These are phyloP conservation scores for Dissophora globulifera DNA, from an alignment of 192 early-diverging fungal species.

Conservation along the genomic window DNA sequence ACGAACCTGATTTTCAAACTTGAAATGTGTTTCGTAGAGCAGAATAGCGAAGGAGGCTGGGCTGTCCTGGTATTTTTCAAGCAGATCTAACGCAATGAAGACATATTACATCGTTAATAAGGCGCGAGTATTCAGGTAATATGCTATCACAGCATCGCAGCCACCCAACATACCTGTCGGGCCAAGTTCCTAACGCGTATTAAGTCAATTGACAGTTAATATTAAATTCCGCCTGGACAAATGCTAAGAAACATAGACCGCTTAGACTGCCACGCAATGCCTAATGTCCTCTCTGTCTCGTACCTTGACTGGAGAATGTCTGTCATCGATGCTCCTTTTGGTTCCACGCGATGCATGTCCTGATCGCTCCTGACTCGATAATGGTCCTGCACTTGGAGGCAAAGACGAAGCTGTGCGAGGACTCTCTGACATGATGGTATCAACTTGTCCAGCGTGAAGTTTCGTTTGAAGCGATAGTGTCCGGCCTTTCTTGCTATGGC, in stretches of 20 bases:
- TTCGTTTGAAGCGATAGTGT: conserved; percentile 44
- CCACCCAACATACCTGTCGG: conserved; percentile 1
- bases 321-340: conserved; percentile 38
- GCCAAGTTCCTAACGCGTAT: conserved; percentile 14
- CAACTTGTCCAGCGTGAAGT: conserved; percentile 4
- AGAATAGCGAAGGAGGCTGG: conserved; percentile 72
- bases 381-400: conserved; percentile 1
- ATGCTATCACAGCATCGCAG: background rate
- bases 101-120: background rate
- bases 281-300: background rate
- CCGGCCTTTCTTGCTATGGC: conserved; percentile 33
- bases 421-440: conserved; percentile 25
- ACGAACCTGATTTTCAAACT: conserved; percentile 71
- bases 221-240: too few relatives aligned
- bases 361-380: conserved; percentile 1
- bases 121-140: background rate
- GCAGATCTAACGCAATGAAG: conserved; percentile 38
- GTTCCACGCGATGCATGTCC: conserved; percentile 8
- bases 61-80: conserved; percentile 60
- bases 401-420: conserved; percentile 25
- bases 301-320: conserved; percentile 20
- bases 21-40: conserved; percentile 78
- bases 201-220: too few relatives aligned
- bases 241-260: too few relatives aligned
- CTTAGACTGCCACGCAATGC: too few relatives aligned